Percentiles rank a stretch among this genome's conserved stretches.
These are phyloP conservation scores for Scutellaria barbata DNA, from an alignment of 257 asterid species.

Conservation along the genomic window DNA sequence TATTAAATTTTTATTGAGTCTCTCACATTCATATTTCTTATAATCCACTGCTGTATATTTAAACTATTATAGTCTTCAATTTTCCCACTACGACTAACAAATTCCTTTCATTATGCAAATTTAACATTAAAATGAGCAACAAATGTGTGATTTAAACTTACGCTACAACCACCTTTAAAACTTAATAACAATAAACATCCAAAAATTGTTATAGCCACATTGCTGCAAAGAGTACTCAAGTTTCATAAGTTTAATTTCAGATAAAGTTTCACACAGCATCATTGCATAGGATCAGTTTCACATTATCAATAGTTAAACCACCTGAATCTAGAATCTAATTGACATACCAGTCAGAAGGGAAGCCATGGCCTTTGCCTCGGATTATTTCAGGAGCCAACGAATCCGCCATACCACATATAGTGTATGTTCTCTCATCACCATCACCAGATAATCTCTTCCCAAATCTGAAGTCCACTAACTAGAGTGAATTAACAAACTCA, in stretches of 20 bases:
- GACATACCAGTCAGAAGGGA: slow-evolving; percentile 88
- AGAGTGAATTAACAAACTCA: slow-evolving; percentile 44
- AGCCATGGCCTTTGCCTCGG: slow-evolving; percentile 93
- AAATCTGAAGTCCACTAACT: slow-evolving; percentile 96
- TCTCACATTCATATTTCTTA: too few relatives aligned
- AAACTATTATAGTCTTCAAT: too few relatives aligned
- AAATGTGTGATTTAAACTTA: too few relatives aligned
- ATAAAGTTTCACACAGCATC: neutral
- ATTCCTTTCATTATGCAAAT: too few relatives aligned
- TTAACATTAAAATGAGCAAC: too few relatives aligned
- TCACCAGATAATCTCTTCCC: slow-evolving; percentile 75
- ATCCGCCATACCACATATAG: slow-evolving; percentile 88
- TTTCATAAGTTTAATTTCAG: neutral
- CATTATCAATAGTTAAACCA: slow-evolving; percentile 20
- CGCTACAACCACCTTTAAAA: too few relatives aligned
- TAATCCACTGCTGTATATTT: too few relatives aligned
- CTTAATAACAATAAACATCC: neutral
- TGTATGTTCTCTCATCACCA: slow-evolving; percentile 67
- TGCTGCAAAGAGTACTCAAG: too few relatives aligned
- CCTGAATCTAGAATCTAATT: slow-evolving; percentile 35
- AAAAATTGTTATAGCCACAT: neutral
- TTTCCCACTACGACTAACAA: too few relatives aligned
- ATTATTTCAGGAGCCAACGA: slow-evolving; percentile 92
- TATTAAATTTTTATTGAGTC: too few relatives aligned
- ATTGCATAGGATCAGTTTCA: neutral